Evolutionary conservation across 2,329 filamentous ascomycete species (phyloP).

Genomic region (Paramyrothecium roridum): DNA sequence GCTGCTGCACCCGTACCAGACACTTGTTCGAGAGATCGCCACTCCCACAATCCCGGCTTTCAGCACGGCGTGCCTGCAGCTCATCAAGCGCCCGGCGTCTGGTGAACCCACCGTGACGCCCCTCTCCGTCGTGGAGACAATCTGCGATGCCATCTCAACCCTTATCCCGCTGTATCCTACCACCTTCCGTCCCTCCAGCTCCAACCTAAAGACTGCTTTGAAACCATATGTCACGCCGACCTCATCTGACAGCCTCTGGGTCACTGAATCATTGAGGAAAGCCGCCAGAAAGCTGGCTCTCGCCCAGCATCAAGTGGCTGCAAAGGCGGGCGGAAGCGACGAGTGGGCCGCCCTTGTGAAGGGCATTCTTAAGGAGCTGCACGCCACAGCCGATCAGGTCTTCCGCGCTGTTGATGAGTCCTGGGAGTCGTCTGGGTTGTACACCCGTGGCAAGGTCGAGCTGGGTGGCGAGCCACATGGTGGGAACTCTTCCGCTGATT

Average conservation of each 20-base stretch:
- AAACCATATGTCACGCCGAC: conserved; percentile 63
- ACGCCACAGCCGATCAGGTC: conserved; percentile 70
- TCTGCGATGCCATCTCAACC: conserved; percentile 68
- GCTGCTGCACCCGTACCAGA: conserved; percentile 77
- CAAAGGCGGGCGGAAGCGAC: conserved; percentile 72
- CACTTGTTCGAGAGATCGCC: conserved; percentile 80
- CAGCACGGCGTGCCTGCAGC: conserved; percentile 67
- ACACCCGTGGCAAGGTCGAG: conserved; percentile 37
- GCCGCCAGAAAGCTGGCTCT: conserved; percentile 64
- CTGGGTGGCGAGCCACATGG: conserved; percentile 45
- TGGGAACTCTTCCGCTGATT: conserved; percentile 40
- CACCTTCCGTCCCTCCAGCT: conserved; percentile 73
- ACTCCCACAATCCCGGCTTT: conserved; percentile 78
- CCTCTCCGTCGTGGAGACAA: conserved; percentile 56
- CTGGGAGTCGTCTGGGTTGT: conserved; percentile 67
- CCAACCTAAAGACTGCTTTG: conserved; percentile 62
- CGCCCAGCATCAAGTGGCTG: conserved; percentile 73
- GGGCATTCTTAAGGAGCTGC: conserved; percentile 59
- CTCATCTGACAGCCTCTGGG: conserved; percentile 42
- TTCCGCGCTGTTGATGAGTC: conserved; percentile 79
- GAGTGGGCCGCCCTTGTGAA: conserved; percentile 74
- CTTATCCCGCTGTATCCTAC: conserved; percentile 80
- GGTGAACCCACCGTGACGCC: conserved; percentile 27
- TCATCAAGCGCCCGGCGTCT: conserved; percentile 47
- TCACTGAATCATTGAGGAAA: conserved; percentile 50